Conservation (phyloP, 2,329 filamentous ascomycete species). For the Phaeoacremonium minimum region DNA sequence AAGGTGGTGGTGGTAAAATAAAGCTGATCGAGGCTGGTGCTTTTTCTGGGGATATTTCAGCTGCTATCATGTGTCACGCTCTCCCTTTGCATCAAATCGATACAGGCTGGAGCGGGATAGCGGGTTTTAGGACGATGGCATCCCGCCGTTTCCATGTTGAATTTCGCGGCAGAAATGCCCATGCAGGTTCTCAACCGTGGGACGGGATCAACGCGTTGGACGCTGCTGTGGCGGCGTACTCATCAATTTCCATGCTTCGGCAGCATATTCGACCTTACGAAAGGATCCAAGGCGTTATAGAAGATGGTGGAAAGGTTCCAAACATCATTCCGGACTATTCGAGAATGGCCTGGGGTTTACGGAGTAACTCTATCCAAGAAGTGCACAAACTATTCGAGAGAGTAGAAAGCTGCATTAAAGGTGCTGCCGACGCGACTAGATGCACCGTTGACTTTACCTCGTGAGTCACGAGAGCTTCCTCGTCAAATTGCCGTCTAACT, state of each 20-base stretch:
- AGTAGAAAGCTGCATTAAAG: not conserved
- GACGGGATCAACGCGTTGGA: slow-evolving; percentile 37
- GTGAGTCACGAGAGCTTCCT: not conserved
- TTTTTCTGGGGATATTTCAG: slow-evolving; percentile 15
- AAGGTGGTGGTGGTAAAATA: slow-evolving; percentile 37
- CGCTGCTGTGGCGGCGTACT: slow-evolving; percentile 32
- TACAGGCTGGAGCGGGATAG: not conserved
- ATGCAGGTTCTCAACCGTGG: not conserved
- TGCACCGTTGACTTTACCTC: not conserved
- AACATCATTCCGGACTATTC: slow-evolving; percentile 1
- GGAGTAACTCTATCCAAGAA: not conserved
- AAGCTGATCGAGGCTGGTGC: slow-evolving; percentile 35
- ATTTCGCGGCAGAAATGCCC: not conserved
- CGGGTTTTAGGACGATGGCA: not conserved
- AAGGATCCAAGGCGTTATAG: slow-evolving; percentile 1
- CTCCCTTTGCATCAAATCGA: not conserved
- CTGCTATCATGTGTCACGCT: slow-evolving; percentile 1
- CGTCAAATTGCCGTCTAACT: not conserved
- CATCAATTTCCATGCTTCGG: slow-evolving; percentile 34
- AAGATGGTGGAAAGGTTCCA: slow-evolving; percentile 1
- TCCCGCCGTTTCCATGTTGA: not conserved
- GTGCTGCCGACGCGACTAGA: not conserved
- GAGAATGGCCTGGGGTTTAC: not conserved
- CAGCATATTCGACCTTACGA: slow-evolving; percentile 2
- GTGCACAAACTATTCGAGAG: not conserved